phyloP scores from a whole-genome alignment of 768 basidiomycete species.

The Mycena epipterygia region DNA sequence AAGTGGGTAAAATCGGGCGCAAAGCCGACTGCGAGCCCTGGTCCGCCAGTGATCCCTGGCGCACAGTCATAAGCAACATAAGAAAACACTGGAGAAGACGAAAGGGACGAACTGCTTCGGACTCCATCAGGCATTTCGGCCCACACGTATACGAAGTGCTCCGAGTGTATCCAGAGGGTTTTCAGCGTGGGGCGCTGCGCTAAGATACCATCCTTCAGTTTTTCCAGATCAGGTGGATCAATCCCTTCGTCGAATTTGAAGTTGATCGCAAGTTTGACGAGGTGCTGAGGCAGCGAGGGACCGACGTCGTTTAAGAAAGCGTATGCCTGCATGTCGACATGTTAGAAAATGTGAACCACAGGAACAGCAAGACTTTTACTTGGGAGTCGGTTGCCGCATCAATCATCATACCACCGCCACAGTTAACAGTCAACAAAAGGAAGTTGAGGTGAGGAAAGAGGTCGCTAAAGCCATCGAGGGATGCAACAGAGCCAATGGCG shows the following conservation, averaged over 20 bases:
- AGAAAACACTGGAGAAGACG: neutral
- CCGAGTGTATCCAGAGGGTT: slow-evolving; percentile 8
- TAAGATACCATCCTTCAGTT: slow-evolving; percentile 2
- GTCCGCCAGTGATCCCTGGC: neutral
- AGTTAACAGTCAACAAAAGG: neutral
- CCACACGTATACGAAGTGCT: neutral
- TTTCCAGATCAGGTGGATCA: neutral
- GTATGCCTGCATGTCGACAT: neutral
- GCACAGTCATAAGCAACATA: neutral
- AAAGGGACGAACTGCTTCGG: slow-evolving; percentile 2
- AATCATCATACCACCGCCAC: neutral
- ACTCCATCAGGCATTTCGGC: neutral
- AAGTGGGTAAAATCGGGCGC: neutral
- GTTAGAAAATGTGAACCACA: neutral
- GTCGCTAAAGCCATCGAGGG: neutral
- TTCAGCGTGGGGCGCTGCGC: slow-evolving; percentile 1
- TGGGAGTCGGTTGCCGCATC: too few species aligned
- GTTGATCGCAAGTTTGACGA: slow-evolving; percentile 10
- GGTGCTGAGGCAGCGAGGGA: neutral
- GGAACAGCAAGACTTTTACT: neutral
- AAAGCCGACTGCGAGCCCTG: neutral
- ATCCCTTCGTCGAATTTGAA: neutral
- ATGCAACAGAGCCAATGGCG: too few species aligned
- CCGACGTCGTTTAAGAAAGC: neutral
- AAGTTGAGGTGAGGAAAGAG: neutral